These are phyloP conservation scores for Pestalotiopsis sp. DNA, from an alignment of 2,329 filamentous ascomycete genomes.

Conservation along the genomic window DNA sequence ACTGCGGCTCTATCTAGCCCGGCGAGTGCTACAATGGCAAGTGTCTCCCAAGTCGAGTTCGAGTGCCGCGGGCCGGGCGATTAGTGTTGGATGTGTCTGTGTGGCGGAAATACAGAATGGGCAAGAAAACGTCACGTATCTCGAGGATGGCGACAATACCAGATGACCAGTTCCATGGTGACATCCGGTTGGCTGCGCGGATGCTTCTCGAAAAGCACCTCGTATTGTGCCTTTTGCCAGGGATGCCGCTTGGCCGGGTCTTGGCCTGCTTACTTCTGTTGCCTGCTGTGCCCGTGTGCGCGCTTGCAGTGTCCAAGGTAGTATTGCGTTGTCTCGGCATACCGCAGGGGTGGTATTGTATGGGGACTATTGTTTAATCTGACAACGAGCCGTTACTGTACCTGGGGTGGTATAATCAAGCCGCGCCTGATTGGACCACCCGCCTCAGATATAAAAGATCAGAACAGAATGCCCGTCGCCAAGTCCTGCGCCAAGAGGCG, in stretches of 20 bases:
- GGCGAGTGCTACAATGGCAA: neutral
- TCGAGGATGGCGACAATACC: neutral
- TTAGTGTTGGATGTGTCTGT: neutral
- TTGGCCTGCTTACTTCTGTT: too few species aligned
- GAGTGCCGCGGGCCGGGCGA: neutral
- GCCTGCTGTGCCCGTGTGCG: too few species aligned
- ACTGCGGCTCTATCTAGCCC: neutral
- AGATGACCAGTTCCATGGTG: neutral
- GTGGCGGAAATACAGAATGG: neutral
- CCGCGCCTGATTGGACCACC: neutral
- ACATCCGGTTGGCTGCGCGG: neutral
- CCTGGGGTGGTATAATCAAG: neutral
- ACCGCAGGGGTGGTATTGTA: neutral
- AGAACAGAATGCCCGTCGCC: neutral
- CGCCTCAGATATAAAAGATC: neutral
- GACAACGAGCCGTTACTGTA: neutral
- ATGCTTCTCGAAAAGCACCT: neutral
- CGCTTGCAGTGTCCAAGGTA: too few species aligned
- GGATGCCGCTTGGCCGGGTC: neutral
- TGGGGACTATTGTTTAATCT: neutral
- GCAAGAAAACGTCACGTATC: neutral
- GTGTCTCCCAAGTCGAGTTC: neutral
- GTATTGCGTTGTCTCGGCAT: too few species aligned
- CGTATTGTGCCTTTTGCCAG: neutral
- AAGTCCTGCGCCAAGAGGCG: conserved; percentile 9